phyloP scores from a whole-genome alignment of 208 protist species.

The Acanthamoeba sp. region DNA sequence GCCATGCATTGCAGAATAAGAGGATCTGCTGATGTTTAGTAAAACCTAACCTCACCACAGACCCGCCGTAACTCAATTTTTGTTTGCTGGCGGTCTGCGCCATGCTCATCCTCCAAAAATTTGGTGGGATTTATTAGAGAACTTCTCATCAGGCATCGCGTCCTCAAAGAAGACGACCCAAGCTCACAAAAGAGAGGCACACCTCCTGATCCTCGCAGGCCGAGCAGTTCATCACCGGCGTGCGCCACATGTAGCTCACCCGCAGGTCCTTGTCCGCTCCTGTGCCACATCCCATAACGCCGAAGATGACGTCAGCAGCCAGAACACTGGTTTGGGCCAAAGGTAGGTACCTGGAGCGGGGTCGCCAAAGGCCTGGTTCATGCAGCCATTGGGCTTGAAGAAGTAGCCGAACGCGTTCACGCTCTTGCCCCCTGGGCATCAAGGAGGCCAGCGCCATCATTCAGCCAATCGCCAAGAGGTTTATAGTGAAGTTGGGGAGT shows the following conservation, averaged over 20 bases:
- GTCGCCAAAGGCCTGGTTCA: constrained; percentile 65
- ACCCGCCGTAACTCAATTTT: too few relatives aligned
- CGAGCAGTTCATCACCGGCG: background rate
- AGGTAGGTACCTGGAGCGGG: background rate
- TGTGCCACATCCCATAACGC: background rate
- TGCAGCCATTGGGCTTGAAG: constrained; percentile 55
- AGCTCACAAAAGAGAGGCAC: background rate
- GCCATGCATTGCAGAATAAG: too few relatives aligned
- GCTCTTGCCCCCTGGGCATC: background rate
- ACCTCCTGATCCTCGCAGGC: background rate
- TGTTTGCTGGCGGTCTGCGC: too few relatives aligned
- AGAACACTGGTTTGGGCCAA: background rate
- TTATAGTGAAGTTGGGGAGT: too few relatives aligned
- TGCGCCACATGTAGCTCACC: background rate
- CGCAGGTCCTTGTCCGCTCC: background rate
- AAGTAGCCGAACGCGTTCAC: constrained; percentile 45
- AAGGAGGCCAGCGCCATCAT: too few relatives aligned
- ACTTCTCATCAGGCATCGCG: too few relatives aligned
- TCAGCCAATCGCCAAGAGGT: too few relatives aligned
- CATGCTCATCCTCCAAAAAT: too few relatives aligned
- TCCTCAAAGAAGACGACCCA: background rate
- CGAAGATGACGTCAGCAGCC: too few relatives aligned
- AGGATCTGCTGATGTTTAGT: too few relatives aligned
- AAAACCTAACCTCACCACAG: too few relatives aligned
- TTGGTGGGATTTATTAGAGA: too few relatives aligned